Percentiles rank a stretch among this genome's conserved stretches.
phyloP scores from a whole-genome alignment of 129 eudicot genomes.

The Chrysanthemum seticuspe region DNA sequence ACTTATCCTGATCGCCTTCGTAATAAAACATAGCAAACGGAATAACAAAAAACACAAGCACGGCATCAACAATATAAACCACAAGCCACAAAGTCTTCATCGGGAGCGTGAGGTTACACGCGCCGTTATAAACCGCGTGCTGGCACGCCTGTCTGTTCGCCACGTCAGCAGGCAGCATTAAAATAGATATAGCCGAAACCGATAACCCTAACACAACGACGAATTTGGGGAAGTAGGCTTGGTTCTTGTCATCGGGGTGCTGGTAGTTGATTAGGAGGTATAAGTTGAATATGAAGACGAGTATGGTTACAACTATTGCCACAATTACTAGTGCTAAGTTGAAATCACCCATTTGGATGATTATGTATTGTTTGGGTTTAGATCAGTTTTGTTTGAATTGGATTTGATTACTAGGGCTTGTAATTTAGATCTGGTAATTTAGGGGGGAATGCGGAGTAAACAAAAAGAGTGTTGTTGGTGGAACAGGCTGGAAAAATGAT shows the following conservation, averaged over 20 bases:
- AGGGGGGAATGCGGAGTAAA: no score
- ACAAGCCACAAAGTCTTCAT: slow-evolving; percentile 98
- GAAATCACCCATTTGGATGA: slow-evolving; percentile 77
- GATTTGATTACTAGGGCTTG: no score
- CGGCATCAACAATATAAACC: slow-evolving; percentile 77
- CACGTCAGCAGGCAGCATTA: slow-evolving; percentile 98
- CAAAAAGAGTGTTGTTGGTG: no score
- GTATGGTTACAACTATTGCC: slow-evolving; percentile 67
- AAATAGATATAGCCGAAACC: slow-evolving; percentile 76
- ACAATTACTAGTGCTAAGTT: slow-evolving; percentile 84
- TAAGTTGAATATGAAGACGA: slow-evolving; percentile 77
- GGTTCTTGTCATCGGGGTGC: slow-evolving; percentile 91
- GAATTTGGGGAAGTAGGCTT: slow-evolving; percentile 92
- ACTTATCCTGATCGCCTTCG: slow-evolving; percentile 99
- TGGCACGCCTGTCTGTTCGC: slow-evolving; percentile 96
- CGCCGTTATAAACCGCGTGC: slow-evolving; percentile 89
- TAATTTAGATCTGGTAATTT: no score
- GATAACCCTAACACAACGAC: slow-evolving; percentile 95
- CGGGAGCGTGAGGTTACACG: slow-evolving; percentile 84
- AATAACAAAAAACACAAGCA: slow-evolving; percentile 84
- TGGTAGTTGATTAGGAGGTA: slow-evolving; percentile 89
- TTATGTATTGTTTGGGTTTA: no score
- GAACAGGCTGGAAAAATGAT: no score
- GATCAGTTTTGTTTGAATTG: no score
- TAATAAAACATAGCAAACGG: slow-evolving; percentile 97